Percentiles rank a stretch among this genome's conserved stretches.
Conservation (phyloP, 345 rosid species). For the Bruguiera sexangula region DNA sequence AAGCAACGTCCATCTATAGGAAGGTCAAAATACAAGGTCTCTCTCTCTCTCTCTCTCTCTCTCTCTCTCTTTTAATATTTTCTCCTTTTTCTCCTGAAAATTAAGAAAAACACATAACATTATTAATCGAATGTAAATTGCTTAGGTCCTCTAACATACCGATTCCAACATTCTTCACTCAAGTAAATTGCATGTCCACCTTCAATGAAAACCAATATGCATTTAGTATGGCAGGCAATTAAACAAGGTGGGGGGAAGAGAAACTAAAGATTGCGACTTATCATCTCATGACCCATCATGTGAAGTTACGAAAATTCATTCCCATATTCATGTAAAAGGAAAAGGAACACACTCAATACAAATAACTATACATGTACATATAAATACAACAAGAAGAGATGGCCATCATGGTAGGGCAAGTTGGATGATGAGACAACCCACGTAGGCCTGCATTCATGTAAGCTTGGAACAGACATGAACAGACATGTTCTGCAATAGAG, state of each 20-base stretch:
- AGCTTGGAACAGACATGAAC: slow-evolving; percentile 41
- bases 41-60: too few relatives aligned
- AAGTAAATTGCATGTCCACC: neutral
- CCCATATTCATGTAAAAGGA: too few relatives aligned
- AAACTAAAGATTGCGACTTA: slow-evolving; percentile 34
- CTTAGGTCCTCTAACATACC: too few relatives aligned
- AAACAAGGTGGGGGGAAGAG: slow-evolving; percentile 10
- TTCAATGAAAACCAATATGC: neutral
- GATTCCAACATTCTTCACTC: neutral
- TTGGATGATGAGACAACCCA: slow-evolving; percentile 13
- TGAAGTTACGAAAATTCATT: slow-evolving; percentile 22
- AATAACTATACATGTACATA: too few relatives aligned
- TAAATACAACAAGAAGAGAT: neutral
- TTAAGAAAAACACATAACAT: too few relatives aligned
- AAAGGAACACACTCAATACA: too few relatives aligned
- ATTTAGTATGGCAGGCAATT: slow-evolving; percentile 3
- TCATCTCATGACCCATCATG: slow-evolving; percentile 36
- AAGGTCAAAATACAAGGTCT: too few relatives aligned
- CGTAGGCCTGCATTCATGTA: slow-evolving; percentile 25
- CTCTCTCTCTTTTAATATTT: too few relatives aligned
- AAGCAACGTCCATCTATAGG: too few relatives aligned
- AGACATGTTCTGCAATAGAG: slow-evolving; percentile 42
- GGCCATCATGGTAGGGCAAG: slow-evolving; percentile 21
- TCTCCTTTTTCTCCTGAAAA: too few relatives aligned
- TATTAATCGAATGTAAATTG: too few relatives aligned